Base-by-base conservation (phyloP, 495 filamentous ascomycete species). In the Penicillium subrubescens region DNA sequence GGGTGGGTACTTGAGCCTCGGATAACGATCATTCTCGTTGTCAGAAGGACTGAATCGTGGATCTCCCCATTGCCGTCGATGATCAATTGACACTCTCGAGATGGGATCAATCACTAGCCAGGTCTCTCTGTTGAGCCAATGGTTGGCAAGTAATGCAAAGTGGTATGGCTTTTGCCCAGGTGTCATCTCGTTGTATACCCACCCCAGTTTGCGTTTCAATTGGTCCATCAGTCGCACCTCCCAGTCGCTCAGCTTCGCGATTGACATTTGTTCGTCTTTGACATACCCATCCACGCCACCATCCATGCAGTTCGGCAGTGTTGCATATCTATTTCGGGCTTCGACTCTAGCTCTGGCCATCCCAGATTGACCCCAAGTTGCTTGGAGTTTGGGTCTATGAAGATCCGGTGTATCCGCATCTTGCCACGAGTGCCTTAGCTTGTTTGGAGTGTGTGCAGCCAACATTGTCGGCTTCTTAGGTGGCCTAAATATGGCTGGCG, bases 101-200 rank as follows among this genome's bases (percentile, higher is more conserved):
- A 73, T 57, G 8, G 78, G 77, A 52, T 80, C 77, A 58, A 71
- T 73, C 23, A 82, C 77, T 27, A 80, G 46, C 79, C 78, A 79
- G 6, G 78, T 79, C 31, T 74, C 70, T 44, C 61, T 68, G 50
- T 81, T 82, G 29, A 81, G 37, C 79, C 79, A 82, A 60, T 81
- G 79, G 37, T 80, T 81, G 29, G 79, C 71, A 39, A 82, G 75
- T 23, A 77, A 59, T 14, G 77, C 64, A 57, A 82, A 81, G 53
- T 81, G 78, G 57, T 75, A 82, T 5, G 79, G 75, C 57, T 74
- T 78, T 59, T 73, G 69, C 10, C 80, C 80, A 3, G 80, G 78
- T 7, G 66, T 76, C 15, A 75, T 66, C 63, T 82, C 79, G 35
- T 74, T 66, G 29, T 70, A 66, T n/a, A 77, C 60, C 80, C 80